Base-by-base conservation (phyloP, 116 monocot genomes). In the Zostera marina region DNA sequence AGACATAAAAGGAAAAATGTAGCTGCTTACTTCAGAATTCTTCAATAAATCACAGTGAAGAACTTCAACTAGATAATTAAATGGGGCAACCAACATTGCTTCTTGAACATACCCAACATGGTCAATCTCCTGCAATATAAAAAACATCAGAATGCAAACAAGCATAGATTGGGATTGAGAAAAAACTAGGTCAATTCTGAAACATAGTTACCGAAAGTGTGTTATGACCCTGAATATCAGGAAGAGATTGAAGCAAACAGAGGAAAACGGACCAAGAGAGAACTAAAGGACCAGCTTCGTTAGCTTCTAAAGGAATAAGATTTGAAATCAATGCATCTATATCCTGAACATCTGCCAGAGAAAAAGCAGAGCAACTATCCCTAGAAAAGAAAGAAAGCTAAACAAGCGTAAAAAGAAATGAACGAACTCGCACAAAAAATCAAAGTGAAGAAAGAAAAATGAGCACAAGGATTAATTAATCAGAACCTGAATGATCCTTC, bases 241-340 rank as follows among this genome's bases (percentile, higher is more conserved):
- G 85, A 63, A 98, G 82, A 32, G 86, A 90, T 44, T 66, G 74
- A 51, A 90, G 54, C 39, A 98, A 64, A 57, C 80, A 77, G 61
- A 90, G 64, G 47, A 82, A 90, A 42, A 90, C 76, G 19, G 86
- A 90, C 98, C 90, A 98, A 16, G 79, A 77, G 68, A 98, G 90
- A 78, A 81, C 52, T 49, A 98, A 64, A 71, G 86, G 90, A 1
- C 80, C 90, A 56, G 76, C 66, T 77, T 90, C 98, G 43, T 45
- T 43, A 20, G 48, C 26, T 38, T 67, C 73, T 17, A 78, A 59
- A 15, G 57, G 61, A 43, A 63, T 73, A 59, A 98, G 70, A 44
- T 71, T 80, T 51, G 90, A 85, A 66, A 98, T 52, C 49, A 83
- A 16, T 59, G 68, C 74, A 80, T 98, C 86, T 45, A 90, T 85